Evolutionary conservation across 2,329 filamentous ascomycete genomes (phyloP), one percentile per base, ranked within the genome.

Genomic region (Furcasterigmium sp.): DNA sequence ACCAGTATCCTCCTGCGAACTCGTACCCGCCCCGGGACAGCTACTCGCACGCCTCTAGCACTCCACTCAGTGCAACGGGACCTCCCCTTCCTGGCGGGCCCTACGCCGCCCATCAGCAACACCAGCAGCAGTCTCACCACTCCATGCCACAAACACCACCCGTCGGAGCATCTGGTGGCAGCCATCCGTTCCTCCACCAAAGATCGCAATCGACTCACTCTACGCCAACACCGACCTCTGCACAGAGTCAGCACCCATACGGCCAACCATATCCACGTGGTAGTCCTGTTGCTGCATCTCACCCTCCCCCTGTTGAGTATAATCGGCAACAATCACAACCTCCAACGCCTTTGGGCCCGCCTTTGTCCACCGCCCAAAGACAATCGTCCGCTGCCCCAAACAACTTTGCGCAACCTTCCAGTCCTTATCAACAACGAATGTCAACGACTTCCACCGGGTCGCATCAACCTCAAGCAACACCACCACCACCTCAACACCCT

Each of bases 131-230:
- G 20, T 53, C 45, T 57, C 50, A 45, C 25, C 56, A 64, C 39
- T 50, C 58, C 9, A 51, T 70, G 48, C 73, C 68, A 29, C 69
- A 70, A 48, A 70, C 68, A 37, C 65, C 69, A 13, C 68, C 68
- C 3, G 58, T 70, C 19, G 64, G 60, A n/a, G 64, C 66, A 4
- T 60, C 68, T 4, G 63, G 62, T 34, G 59, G 60, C 14, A 56
- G 54, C 4, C 58, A 58, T 32, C 46, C 58, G n/a, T 62, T 60
- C 37, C 41, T 58, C 5, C 63, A 73, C 44, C 70, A 71, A 47
- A 63, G 77, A 53, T 78, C 79, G 34, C 75, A 75, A 44, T 83
- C 79, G 18, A 65, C 72, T 6, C 75, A 82, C 43, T 82, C 79
- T 11, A 74, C 71, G 20, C 65, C 76, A 10, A 83, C 80, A 28